These are phyloP conservation scores for Penstemon barbatus DNA, from an alignment of 257 asterid species.

Conservation along the genomic window DNA sequence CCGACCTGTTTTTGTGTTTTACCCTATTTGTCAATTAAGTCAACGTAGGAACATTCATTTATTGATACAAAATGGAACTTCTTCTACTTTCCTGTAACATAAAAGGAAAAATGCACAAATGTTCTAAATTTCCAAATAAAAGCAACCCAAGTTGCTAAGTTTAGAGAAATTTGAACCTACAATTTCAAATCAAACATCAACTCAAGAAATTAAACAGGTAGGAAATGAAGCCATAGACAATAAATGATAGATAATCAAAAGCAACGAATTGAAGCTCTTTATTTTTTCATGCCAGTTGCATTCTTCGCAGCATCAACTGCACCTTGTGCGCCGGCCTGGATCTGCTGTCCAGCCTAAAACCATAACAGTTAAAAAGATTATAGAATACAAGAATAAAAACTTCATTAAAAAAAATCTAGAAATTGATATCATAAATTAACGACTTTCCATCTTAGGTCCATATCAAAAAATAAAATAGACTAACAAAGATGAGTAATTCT, in stretches of 20 bases:
- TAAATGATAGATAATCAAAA: too few species aligned
- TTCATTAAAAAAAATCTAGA: too few species aligned
- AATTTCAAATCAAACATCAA: neutral
- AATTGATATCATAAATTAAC: too few species aligned
- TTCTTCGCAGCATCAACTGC: slow-evolving; percentile 43
- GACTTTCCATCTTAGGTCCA: too few species aligned
- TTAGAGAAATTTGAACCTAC: neutral
- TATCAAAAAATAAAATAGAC: too few species aligned
- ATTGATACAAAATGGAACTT: slow-evolving; percentile 12
- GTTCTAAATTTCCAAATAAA: slow-evolving; percentile 8
- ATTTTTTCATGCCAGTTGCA: slow-evolving; percentile 47
- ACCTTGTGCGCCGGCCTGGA: slow-evolving; percentile 44
- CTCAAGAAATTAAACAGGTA: neutral
- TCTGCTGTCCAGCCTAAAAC: slow-evolving; percentile 40
- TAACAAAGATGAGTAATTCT: too few species aligned
- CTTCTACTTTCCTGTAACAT: neutral
- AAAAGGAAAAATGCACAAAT: neutral
- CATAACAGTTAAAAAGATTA: too few species aligned
- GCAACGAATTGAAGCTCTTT: neutral
- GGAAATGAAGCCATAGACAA: neutral
- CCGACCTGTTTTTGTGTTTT: too few species aligned
- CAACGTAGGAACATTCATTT: too few species aligned
- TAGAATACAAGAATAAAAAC: too few species aligned
- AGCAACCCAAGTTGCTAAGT: slow-evolving; percentile 8
- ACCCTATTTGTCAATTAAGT: too few species aligned